A percentile compares a stretch with the other conserved stretches of the same genome.
Evolutionary conservation across 1,284 basidiomycete species (phyloP).

Genomic region (Marasmius oreades): DNA sequence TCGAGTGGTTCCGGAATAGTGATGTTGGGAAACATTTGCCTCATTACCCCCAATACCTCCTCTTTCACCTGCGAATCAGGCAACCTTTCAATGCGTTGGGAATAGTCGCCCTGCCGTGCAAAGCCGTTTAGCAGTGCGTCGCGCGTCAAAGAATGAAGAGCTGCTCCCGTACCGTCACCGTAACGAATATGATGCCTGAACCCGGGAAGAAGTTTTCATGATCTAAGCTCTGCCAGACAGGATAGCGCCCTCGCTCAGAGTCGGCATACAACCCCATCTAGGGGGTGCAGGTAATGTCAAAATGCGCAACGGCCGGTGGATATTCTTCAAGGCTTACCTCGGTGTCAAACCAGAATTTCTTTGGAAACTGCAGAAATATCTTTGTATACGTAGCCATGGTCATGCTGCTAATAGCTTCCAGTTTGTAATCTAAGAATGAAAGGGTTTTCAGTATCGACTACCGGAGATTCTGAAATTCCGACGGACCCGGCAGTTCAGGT

Average conservation of each 20-base stretch:
- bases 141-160: not conserved
- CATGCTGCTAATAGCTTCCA: conserved; percentile 63
- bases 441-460: not conserved
- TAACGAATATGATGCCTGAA: conserved; percentile 60
- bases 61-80: conserved; percentile 42
- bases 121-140: not conserved
- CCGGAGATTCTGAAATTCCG: conserved; percentile 1
- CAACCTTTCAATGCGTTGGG: conserved; percentile 53
- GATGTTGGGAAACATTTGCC: conserved; percentile 51
- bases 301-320: not conserved
- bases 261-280: conserved; percentile 67
- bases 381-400: conserved; percentile 71
- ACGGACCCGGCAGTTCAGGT: conserved; percentile 45
- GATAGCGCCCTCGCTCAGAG: conserved; percentile 58
- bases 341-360: conserved; percentile 68
- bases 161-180: conserved; percentile 32
- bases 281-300: not conserved
- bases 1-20: conserved; percentile 50
- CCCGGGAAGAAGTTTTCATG: conserved; percentile 55
- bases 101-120: conserved; percentile 48
- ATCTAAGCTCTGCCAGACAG: conserved; percentile 70
- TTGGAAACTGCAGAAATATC: conserved; percentile 63
- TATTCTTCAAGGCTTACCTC: conserved; percentile 46
- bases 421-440: conserved; percentile 44
- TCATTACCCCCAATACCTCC: conserved; percentile 56